Percentiles rank a stretch among this genome's conserved stretches.
Evolutionary conservation across 2,329 filamentous ascomycete genomes (phyloP).

Genomic region (Sclerotinia nivalis): DNA sequence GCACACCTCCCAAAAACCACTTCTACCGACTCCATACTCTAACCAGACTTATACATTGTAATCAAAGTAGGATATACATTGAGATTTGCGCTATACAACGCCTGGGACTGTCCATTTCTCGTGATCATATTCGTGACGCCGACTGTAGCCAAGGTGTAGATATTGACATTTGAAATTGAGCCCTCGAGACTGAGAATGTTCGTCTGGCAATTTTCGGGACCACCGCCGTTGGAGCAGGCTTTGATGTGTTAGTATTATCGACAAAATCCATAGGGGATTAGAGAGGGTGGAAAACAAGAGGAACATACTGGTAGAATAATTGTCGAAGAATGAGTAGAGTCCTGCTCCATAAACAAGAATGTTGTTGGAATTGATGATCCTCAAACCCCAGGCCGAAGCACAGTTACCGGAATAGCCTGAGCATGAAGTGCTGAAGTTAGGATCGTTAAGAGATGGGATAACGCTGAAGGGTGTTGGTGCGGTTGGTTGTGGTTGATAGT

Average conservation of each 20-base stretch:
- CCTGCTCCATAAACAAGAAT: constrained; percentile 55
- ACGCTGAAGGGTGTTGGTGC: constrained; percentile 62
- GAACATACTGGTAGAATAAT: constrained; percentile 48
- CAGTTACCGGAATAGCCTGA: constrained; percentile 45
- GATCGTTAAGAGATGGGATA: constrained; percentile 47
- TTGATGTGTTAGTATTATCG: constrained; percentile 7
- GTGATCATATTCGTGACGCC: constrained; percentile 34
- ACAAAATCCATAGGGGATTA: not conserved
- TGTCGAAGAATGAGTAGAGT: constrained; percentile 60
- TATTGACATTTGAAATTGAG: constrained; percentile 26
- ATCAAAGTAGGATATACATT: constrained; percentile 25
- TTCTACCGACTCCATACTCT: not conserved
- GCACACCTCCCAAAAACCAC: not conserved
- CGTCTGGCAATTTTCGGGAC: constrained; percentile 31
- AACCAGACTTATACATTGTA: constrained; percentile 16
- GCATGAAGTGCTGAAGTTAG: constrained; percentile 50
- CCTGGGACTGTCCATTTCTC: constrained; percentile 25
- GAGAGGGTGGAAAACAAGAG: not conserved
- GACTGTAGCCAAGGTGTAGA: constrained; percentile 33
- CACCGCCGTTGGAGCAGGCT: constrained; percentile 27
- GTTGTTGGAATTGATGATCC: constrained; percentile 54
- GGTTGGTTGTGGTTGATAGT: constrained; percentile 66
- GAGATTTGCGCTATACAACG: constrained; percentile 28
- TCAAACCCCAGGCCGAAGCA: constrained; percentile 64
- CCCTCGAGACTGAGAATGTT: constrained; percentile 33